Evolutionary conservation across 1,139 yeast genomes (phyloP), one percentile per base, ranked within the genome.

Genomic region (Suhomyces maxii): DNA sequence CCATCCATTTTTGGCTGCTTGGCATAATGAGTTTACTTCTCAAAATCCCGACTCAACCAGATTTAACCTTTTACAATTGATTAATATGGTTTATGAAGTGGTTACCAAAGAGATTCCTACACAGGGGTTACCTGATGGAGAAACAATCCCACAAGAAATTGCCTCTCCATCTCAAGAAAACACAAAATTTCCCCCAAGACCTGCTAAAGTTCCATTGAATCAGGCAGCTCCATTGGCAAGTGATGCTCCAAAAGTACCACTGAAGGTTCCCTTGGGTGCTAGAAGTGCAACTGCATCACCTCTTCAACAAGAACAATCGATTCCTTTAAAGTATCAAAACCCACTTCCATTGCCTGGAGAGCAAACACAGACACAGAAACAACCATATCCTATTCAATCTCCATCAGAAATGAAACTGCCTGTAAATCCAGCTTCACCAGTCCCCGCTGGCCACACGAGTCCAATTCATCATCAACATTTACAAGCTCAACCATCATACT

Each of bases 1-100:
- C 60, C 86, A 86, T 55, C 95, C 95, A 0, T 78, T 76, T 47
- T 63, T 88, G 40, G 65, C 84, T 1, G 68, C 69, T 30, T 89
- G 97, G 97, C 61, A 53, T 44, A 54, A 58, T 10, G 57, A 60
- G 31, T 57, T 65, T 46, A 39, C 36, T 2, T 45, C 47, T 14
- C 37, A 26, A 2, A 42, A 42, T 11, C 34, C 50, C 2, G 45
- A 44, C 11, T 40, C 41, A 7, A 48, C 56, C 18, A 50, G 48
- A 26, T 80, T 67, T 50, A 73, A 69, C 46, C 56, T 84, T 37
- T 42, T 69, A 9, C 69, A 60, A 34, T 59, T 80, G 46, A 58
- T 74, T 13, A 60, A 60, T 12, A 57, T 73, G 1, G 55, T 84
- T 44, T 54, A 67, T 8, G 70, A 44, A 2, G 28, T 33, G 3